Conservation (phyloP, 176 grass and related monocot species). For the Oryza brachyantha region DNA sequence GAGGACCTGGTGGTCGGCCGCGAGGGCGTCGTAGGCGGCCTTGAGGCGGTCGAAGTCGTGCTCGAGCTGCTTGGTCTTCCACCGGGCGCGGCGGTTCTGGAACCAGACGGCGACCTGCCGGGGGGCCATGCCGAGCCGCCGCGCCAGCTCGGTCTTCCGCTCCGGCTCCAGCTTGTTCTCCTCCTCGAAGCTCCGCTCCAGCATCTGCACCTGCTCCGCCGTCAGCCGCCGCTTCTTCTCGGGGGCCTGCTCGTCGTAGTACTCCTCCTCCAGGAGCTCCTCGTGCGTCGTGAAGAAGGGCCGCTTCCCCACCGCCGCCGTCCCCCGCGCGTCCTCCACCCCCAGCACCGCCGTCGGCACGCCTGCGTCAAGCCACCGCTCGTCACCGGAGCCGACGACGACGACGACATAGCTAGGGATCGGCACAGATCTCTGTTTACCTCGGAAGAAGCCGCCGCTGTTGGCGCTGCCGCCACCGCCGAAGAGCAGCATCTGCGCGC, state of each 20-base stretch:
- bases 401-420: neutral
- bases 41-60: constrained; percentile 80
- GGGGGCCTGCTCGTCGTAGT: constrained; percentile 88
- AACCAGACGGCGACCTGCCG: constrained; percentile 96
- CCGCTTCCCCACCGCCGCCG: constrained; percentile 27
- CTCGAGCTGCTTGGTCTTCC: constrained; percentile 96
- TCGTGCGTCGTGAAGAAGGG: constrained; percentile 85
- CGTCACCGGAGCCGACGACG: neutral
- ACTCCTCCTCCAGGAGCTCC: constrained; percentile 84
- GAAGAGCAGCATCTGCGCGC: constrained; percentile 68
- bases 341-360: constrained; percentile 43
- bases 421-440: constrained; percentile 29
- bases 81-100: constrained; percentile 89
- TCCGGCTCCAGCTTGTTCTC: constrained; percentile 95
- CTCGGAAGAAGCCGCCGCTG: constrained; percentile 53
- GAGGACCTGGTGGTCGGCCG: constrained; percentile 53
- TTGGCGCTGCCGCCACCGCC: constrained; percentile 14
- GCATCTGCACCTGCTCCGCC: constrained; percentile 65
- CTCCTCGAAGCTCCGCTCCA: constrained; percentile 76
- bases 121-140: constrained; percentile 74
- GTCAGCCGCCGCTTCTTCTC: constrained; percentile 94
- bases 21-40: constrained; percentile 61
- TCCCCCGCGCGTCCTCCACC: constrained; percentile 42
- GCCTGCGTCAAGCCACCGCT: constrained; percentile 23
- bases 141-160: constrained; percentile 80